Evolutionary conservation across 2,329 filamentous ascomycete species (phyloP).

Genomic region (Chaetomiaceae sp.): DNA sequence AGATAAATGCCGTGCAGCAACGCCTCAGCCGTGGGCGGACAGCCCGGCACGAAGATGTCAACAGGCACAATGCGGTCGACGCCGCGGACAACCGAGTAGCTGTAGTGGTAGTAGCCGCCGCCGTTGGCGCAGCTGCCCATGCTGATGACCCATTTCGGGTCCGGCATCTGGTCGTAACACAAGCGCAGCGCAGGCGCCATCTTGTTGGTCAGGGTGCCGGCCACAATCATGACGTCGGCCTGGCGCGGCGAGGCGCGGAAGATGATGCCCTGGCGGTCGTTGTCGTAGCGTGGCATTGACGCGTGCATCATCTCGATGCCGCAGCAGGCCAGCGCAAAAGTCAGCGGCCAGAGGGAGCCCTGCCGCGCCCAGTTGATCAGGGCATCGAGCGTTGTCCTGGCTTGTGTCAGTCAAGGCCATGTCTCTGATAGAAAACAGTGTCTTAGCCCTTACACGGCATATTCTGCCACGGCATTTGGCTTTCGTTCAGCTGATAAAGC

Average conservation of each 20-base stretch:
- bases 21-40: conserved; percentile 45
- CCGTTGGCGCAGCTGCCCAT: conserved; percentile 40
- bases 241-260: conserved; percentile 84
- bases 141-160: conserved; percentile 68
- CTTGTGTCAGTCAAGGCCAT: neutral
- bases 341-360: conserved; percentile 82
- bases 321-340: conserved; percentile 83
- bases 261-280: conserved; percentile 83
- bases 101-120: conserved; percentile 69
- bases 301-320: conserved; percentile 91
- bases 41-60: conserved; percentile 63
- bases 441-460: conserved; percentile 8
- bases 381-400: conserved; percentile 63
- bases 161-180: conserved; percentile 94
- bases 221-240: conserved; percentile 90
- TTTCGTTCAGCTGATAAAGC: conserved; percentile 2
- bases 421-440: no score
- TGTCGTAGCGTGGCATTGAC: conserved; percentile 81
- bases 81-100: conserved; percentile 59
- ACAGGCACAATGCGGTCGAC: conserved; percentile 62
- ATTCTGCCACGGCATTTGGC: conserved; percentile 4
- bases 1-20: conserved; percentile 56
- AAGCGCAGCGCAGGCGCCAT: conserved; percentile 88
- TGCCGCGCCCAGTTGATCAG: conserved; percentile 81
- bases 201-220: conserved; percentile 90